Evolutionary conservation across 192 early-diverging fungal species (phyloP).

Genomic region (Coemansia sp.): DNA sequence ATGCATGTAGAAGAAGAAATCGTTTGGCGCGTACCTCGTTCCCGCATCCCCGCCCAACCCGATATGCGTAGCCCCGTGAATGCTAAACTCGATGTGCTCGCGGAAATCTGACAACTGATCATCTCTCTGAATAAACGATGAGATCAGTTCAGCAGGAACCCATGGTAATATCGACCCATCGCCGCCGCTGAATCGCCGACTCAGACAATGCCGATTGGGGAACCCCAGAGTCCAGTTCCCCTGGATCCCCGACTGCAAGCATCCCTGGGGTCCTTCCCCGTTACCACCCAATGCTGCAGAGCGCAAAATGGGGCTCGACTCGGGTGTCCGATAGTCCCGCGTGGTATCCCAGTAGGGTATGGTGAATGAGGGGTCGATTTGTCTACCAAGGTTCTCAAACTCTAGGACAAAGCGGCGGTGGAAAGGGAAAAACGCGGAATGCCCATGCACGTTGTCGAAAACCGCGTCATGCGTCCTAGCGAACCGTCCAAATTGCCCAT

Average conservation of each 20-base stretch:
- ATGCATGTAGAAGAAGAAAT: slow-evolving; percentile 67
- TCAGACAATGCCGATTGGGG: slow-evolving; percentile 40
- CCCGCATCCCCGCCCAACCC: slow-evolving; percentile 56
- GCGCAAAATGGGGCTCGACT: slow-evolving; percentile 34
- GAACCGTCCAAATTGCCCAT: slow-evolving; percentile 46
- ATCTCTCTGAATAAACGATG: slow-evolving; percentile 46
- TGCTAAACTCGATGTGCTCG: slow-evolving; percentile 55
- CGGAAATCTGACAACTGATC: slow-evolving; percentile 28
- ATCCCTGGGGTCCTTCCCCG: slow-evolving; percentile 30
- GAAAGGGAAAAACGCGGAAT: slow-evolving; percentile 53
- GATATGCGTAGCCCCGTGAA: slow-evolving; percentile 53
- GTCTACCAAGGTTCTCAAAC: slow-evolving; percentile 44
- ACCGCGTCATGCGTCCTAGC: slow-evolving; percentile 38
- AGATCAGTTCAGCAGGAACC: slow-evolving; percentile 45
- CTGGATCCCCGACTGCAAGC: slow-evolving; percentile 39
- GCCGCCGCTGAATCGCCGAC: slow-evolving; percentile 32
- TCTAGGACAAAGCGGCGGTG: slow-evolving; percentile 57
- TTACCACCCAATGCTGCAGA: slow-evolving; percentile 33
- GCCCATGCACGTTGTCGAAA: slow-evolving; percentile 47
- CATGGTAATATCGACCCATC: slow-evolving; percentile 30
- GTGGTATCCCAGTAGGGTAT: slow-evolving; percentile 56
- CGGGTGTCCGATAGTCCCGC: slow-evolving; percentile 35
- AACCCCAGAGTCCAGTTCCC: slow-evolving; percentile 24
- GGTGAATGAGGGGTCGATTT: slow-evolving; percentile 39
- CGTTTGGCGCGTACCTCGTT: slow-evolving; percentile 55